Base-by-base conservation (phyloP, 192 early-diverging fungal genomes). In the Coemansia pectinata region DNA sequence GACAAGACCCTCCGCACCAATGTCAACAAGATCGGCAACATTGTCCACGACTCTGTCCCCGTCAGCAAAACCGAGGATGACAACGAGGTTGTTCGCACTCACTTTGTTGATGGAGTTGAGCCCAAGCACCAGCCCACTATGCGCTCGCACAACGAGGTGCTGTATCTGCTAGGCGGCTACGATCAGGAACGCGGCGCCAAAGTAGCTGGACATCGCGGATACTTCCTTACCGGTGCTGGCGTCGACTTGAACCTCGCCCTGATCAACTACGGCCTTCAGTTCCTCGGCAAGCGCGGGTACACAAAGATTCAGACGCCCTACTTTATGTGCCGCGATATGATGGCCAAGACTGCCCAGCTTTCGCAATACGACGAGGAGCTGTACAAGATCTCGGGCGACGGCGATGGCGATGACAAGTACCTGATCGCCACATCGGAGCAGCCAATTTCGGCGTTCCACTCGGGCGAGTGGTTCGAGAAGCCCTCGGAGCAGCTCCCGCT, bases 311-410 rank as follows among this genome's bases (percentile, higher is more conserved):
- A 92, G 84, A 99, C 97, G 6, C 97, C 97, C 36, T 99, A 92
- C 87, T 98, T 99, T 72, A 99, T 99, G 97, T 91, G 91, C 57
- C 90, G 89, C 84, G 94, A 95, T 29, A 86, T 94, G 34, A 99
- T 99, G 98, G 94, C 95, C 39, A 95, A 96, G 88, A 99, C 98
- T 5, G 98, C 98, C 5, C 98, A 99, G 82, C 87, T 99, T 52
- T 89, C 90, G 42, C 92, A 99, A 85, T 99, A 96, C 78, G 96
- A 98, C 70, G 98, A 99, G 81, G 98, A 96, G 67, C 86, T 99
- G 64, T 99, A 99, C 90, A 98, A 95, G 79, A 88, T 90, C 53
- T 86, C 85, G 64, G 90, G 91, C 31, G 92, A 92, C 33, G 89
- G 87, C 67, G 92, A 92, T 36, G 89, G 87, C 67, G 91, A 93